Conservation (phyloP, 257 asterid genomes). For the Capsicum pubescens region DNA sequence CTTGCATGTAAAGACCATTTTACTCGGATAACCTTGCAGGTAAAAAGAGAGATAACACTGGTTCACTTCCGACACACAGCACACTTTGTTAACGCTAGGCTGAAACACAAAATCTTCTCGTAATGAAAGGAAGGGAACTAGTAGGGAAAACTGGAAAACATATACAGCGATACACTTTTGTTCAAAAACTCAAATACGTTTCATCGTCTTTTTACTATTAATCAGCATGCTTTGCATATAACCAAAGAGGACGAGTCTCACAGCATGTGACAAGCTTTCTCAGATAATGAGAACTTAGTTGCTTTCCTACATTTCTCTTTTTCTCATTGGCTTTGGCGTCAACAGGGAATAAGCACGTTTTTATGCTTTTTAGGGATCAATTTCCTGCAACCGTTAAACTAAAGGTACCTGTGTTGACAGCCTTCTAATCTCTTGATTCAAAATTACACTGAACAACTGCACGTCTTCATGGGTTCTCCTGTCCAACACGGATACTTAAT, state of each 20-base stretch:
- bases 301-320: background rate
- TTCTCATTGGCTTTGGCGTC: background rate
- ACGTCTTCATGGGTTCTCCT: slow-evolving; percentile 91
- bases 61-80: background rate
- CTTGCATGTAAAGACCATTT: slow-evolving; percentile 99
- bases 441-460: slow-evolving; percentile 68
- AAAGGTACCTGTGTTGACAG: slow-evolving; percentile 80
- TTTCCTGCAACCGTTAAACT: background rate
- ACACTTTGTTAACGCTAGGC: background rate
- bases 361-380: background rate
- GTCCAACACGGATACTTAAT: slow-evolving; percentile 25
- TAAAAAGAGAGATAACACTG: background rate
- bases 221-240: background rate
- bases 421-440: slow-evolving; percentile 92
- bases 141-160: background rate
- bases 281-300: background rate
- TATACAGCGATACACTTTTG: background rate
- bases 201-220: background rate
- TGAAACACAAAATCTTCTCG: slow-evolving; percentile 10
- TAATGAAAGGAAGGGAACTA: background rate
- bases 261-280: background rate
- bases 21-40: slow-evolving; percentile 77
- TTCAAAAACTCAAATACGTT: background rate
- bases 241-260: background rate
- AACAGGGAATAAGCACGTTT: background rate